phyloP scores from a whole-genome alignment of 225 moss, liverwort and hornwort genomes.

The Climacium dendroides region DNA sequence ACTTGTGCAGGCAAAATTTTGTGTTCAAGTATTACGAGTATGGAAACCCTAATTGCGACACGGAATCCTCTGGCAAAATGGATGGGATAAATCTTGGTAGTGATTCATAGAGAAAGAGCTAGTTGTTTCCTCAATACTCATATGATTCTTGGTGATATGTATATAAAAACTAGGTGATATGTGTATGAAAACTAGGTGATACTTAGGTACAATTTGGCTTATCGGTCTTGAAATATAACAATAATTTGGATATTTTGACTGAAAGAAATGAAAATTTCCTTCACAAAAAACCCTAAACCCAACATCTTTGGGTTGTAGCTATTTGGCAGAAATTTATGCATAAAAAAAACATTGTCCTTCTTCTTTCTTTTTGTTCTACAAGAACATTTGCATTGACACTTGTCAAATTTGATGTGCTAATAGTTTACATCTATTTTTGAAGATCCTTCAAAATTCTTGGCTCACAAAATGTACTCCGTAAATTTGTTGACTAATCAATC shows the following conservation, averaged over 20 bases:
- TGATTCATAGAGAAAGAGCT: too few species aligned
- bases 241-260: not conserved
- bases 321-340: fast-evolving
- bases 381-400: fast-evolving
- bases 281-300: not conserved
- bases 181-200: not conserved
- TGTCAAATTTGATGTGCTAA: not conserved
- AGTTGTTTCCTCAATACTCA: not conserved
- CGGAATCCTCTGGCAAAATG: too few species aligned
- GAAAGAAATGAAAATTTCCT: not conserved
- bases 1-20: too few species aligned
- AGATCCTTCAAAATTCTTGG: not conserved
- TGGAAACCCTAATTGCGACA: too few species aligned
- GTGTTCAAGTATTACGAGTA: too few species aligned
- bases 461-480: not conserved
- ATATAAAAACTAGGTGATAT: not conserved
- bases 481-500: not conserved
- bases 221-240: not conserved
- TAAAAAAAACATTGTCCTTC: not conserved
- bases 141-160: too few species aligned
- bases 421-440: not conserved
- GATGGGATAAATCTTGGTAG: too few species aligned
- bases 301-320: fast-evolving
- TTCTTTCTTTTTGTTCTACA: fast-evolving
- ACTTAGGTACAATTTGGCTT: not conserved